Conservation (phyloP, 1,139 yeast genomes). For the Hansenula anomala region DNA sequence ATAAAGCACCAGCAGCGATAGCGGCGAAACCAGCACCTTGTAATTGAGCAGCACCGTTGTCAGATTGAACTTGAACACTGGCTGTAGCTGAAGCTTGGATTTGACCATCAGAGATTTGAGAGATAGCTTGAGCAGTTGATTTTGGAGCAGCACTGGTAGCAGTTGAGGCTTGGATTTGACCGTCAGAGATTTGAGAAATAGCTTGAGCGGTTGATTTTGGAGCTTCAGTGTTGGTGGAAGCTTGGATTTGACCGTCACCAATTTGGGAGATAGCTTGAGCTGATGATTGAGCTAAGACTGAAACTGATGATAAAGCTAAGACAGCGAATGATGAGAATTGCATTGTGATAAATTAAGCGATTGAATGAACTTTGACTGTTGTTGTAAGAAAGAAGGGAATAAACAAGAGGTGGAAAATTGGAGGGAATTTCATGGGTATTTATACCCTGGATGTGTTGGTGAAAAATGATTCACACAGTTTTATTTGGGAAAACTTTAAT, state of each 20-base stretch:
- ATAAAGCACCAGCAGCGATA: conserved; percentile 13
- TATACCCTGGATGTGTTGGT: too few relatives aligned
- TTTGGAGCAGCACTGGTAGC: conserved; percentile 5
- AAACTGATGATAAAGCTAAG: conserved; percentile 8
- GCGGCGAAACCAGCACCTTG: conserved; percentile 7
- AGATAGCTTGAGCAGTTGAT: conserved; percentile 4
- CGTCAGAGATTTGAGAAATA: conserved; percentile 7
- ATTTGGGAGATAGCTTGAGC: conserved; percentile 15
- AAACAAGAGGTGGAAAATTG: not conserved
- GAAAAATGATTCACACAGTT: too few relatives aligned
- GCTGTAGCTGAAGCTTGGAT: conserved; percentile 16
- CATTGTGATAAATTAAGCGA: conserved; percentile 10
- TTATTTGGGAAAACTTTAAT: too few relatives aligned
- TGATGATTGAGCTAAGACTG: conserved; percentile 8
- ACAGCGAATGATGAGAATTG: conserved; percentile 16
- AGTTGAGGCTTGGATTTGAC: conserved; percentile 9
- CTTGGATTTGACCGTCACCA: conserved; percentile 17
- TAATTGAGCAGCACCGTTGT: conserved; percentile 10
- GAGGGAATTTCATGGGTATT: not conserved
- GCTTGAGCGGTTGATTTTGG: conserved; percentile 8
- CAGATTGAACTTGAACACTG: conserved; percentile 21
- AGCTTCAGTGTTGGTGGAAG: conserved; percentile 11
- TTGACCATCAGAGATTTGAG: conserved; percentile 19
- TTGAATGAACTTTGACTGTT: not conserved
- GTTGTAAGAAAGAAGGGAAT: not conserved